A percentile compares a stretch with the other conserved stretches of the same genome.
phyloP scores from a whole-genome alignment of 2,329 filamentous ascomycete species.

The Alternaria ventricosa region DNA sequence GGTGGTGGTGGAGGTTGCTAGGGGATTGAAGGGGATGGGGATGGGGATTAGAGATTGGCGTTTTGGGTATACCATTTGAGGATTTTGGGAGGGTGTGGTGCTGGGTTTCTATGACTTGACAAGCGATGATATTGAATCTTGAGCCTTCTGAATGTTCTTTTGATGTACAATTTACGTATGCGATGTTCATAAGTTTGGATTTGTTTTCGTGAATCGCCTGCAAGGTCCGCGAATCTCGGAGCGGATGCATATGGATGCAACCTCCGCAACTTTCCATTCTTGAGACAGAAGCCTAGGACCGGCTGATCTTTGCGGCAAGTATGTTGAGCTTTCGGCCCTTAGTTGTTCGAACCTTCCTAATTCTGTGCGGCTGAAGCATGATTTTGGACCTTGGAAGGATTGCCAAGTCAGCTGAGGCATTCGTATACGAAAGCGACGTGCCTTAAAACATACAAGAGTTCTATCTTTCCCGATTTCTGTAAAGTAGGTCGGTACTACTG shows the following conservation, averaged over 20 bases:
- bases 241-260: neutral
- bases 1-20: conserved; percentile 6
- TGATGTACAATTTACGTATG: neutral
- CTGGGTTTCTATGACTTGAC: neutral
- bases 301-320: neutral
- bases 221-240: neutral
- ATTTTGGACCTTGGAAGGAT: neutral
- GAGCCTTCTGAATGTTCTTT: too few species aligned
- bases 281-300: neutral
- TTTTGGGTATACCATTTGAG: neutral
- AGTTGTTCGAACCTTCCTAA: neutral
- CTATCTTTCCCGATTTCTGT: neutral
- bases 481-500: neutral
- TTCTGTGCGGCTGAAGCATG: neutral
- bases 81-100: neutral
- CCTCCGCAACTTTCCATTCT: neutral
- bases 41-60: neutral
- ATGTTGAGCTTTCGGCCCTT: neutral
- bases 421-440: neutral
- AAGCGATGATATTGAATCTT: neutral
- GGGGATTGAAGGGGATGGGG: neutral
- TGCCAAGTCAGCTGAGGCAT: neutral
- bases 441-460: neutral
- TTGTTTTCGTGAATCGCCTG: neutral
- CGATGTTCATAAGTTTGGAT: neutral